Evolutionary conservation across 257 asterid species (phyloP), one percentile per base, ranked within the genome.

Genomic region (Parsonsia alboflavescens): DNA sequence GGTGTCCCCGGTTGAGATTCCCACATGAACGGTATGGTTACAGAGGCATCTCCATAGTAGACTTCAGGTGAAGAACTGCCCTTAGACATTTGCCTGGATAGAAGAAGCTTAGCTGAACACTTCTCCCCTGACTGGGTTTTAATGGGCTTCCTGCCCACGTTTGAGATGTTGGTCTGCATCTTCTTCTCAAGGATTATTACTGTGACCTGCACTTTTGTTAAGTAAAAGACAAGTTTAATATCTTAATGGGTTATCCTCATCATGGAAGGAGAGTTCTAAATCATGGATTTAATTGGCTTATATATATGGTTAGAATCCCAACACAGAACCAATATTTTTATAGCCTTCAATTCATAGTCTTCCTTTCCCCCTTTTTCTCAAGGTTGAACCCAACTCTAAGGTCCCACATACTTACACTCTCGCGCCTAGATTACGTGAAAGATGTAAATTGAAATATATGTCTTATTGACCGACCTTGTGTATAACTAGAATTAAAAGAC

Each of bases 1-100:
- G 86, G 86, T 3, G 86, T 83, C 6, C 86, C 86, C 0, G 86
- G 86, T 42, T 73, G 82, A 61, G 84, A 66, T 58, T 83, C 86
- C 86, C 86, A 83, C 76, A 22, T 54, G 75, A 83, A 83, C 53
- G 86, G 86, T 70, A 83, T 52, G 50, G 76, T 33, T 22, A 80
- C 71, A 8, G 82, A 66, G 28, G 78, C 50, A 49, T 71, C 71
- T 19, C 80, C 80, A 68, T 80, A 83, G 75, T 80, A 83, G 59
- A 77, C 76, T 28, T 80, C 84, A 21, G 17, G 13, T 1, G 74
- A 61, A 39, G 83, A 63, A 41, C 42, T 77, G n/a, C 69, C 68
- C 8, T 57, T n/a, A 17, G 86, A 76, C 44, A 61, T 24, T 36
- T 83, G 77, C 24, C 36, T 58, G 12, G 87, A 79, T 33, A 33